Conservation (phyloP, 2,329 filamentous ascomycete genomes). For the Trichoderma arundinaceum region DNA sequence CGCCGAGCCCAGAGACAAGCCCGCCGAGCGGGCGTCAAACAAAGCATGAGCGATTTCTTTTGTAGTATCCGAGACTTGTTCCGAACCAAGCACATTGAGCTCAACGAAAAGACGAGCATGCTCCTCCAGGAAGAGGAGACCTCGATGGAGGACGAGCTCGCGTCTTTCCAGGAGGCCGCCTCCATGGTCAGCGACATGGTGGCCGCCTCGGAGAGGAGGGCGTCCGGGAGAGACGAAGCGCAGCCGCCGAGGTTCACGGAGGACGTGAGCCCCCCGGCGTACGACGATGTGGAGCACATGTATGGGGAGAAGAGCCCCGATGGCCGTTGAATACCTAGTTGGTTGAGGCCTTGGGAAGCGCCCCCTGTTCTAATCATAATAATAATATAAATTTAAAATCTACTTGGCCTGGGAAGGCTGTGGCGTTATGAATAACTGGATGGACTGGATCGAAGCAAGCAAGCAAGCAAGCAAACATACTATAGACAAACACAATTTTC, state of each 20-base stretch:
- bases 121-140: slow-evolving; percentile 27
- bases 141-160: slow-evolving; percentile 56
- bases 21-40: slow-evolving; percentile 33
- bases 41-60: slow-evolving; percentile 36
- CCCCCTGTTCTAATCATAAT: not conserved
- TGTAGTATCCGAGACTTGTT: slow-evolving; percentile 23
- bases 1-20: slow-evolving; percentile 39
- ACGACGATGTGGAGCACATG: slow-evolving; percentile 33
- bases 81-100: not conserved
- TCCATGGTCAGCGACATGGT: slow-evolving; percentile 54
- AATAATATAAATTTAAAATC: not conserved
- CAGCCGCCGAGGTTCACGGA: slow-evolving; percentile 16
- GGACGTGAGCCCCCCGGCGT: slow-evolving; percentile 35
- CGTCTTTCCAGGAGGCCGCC: slow-evolving; percentile 54
- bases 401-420: not conserved
- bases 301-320: not conserved
- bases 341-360: not conserved
- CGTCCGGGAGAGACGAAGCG: not conserved
- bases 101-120: slow-evolving; percentile 25
- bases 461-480: not conserved
- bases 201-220: slow-evolving; percentile 49
- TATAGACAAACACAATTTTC: not conserved
- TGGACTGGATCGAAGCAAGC: not conserved
- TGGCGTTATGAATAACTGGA: not conserved
- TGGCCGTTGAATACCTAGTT: not conserved